Evolutionary conservation across 257 asterid genomes (phyloP).

Genomic region (Prunella vulgaris): DNA sequence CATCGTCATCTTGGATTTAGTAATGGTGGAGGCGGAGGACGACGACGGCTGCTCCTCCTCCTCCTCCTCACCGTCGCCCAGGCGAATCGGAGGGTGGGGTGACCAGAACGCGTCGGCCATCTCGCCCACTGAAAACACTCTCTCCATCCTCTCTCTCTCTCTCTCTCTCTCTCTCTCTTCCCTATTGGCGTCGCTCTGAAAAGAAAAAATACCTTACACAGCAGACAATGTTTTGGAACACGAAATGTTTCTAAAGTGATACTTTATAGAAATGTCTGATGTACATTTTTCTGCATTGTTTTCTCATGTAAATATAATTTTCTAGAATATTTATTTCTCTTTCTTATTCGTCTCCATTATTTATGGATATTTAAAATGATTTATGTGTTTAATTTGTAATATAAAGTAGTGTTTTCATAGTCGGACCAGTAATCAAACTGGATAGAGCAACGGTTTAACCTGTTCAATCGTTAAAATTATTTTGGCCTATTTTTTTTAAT

Average conservation of each 20-base stretch:
- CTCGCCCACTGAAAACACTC: conserved; percentile 71
- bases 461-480: no score
- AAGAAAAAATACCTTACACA: neutral
- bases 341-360: neutral
- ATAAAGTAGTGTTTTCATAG: no score
- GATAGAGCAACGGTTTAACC: no score
- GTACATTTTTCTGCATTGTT: neutral
- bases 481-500: no score
- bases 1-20: conserved; percentile 32
- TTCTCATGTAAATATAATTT: neutral
- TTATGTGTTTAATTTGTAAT: no score
- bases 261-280: neutral
- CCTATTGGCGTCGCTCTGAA: neutral
- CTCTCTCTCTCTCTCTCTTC: neutral
- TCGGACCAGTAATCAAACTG: no score
- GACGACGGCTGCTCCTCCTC: conserved; percentile 24
- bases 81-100: conserved; percentile 43
- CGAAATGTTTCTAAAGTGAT: no score
- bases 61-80: conserved; percentile 18
- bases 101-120: conserved; percentile 62
- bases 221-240: neutral
- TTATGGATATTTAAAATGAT: neutral
- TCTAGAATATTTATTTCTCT: neutral
- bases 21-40: conserved; percentile 23
- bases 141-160: conserved; percentile 47